Conservation (phyloP, 768 basidiomycete species). For the Tylopilus subfusipes region DNA sequence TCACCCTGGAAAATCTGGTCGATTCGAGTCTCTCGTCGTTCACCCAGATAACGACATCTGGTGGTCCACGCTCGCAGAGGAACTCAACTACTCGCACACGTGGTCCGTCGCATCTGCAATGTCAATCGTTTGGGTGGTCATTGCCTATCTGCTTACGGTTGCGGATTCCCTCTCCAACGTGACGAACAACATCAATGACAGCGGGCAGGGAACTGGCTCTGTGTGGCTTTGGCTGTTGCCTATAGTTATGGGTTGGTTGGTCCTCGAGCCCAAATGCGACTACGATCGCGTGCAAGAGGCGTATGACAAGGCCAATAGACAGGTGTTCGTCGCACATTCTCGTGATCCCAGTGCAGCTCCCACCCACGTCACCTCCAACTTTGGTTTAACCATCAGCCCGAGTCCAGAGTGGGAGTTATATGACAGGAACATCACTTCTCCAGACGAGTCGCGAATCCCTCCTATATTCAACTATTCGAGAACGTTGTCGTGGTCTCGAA, state of each 20-base stretch:
- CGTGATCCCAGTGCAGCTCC: not conserved
- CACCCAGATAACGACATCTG: slow-evolving; percentile 41
- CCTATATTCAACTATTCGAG: slow-evolving; percentile 28
- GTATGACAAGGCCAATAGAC: slow-evolving; percentile 14
- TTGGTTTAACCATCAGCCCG: slow-evolving; percentile 16
- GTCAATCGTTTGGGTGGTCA: slow-evolving; percentile 42
- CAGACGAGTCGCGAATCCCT: slow-evolving; percentile 23
- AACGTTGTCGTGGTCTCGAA: slow-evolving; percentile 18
- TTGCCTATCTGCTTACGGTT: slow-evolving; percentile 36
- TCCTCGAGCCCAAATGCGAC: slow-evolving; percentile 40
- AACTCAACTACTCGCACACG: slow-evolving; percentile 37
- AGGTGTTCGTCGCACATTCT: not conserved
- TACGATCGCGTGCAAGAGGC: slow-evolving; percentile 25
- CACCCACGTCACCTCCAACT: not conserved
- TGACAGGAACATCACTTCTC: slow-evolving; percentile 7
- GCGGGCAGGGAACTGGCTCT: slow-evolving; percentile 38
- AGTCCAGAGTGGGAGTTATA: slow-evolving; percentile 1
- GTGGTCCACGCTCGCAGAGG: slow-evolving; percentile 35
- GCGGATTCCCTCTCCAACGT: slow-evolving; percentile 16
- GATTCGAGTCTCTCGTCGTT: slow-evolving; percentile 40
- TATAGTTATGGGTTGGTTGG: slow-evolving; percentile 39
- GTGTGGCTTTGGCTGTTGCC: slow-evolving; percentile 45
- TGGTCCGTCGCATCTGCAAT: slow-evolving; percentile 40
- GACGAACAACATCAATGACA: slow-evolving; percentile 24
- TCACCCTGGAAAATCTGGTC: slow-evolving; percentile 21